Base-by-base conservation (phyloP, 331 rosid genomes). In the Pyrus hybrid region DNA sequence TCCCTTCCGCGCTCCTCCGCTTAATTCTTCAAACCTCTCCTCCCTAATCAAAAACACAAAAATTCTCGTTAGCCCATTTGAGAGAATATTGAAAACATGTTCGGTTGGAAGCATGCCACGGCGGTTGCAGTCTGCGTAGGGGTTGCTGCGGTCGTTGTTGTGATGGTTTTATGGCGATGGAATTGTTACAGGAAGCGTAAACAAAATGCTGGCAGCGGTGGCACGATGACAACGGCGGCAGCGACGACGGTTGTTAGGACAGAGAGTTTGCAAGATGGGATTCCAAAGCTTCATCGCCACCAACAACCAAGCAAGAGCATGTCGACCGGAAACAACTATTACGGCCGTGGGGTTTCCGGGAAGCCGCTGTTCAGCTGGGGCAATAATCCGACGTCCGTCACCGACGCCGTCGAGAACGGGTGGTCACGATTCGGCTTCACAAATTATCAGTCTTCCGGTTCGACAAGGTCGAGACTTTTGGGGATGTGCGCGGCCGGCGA, bases 351-450 rank as follows among this genome's bases (percentile, higher is more conserved):
- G 35, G 64, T 79, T 68, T 86, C 91, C 1, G 90, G 77, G 67
- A 89, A 78, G n/a, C 63, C 76, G 33, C 63, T 90, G 62, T 95
- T 95, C 79, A 89, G 75, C 54, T 95, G 99, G 99, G 76, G 68
- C 9, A 93, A 95, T 63, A 87, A 90, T 70, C 99, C 97, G 5
- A 83, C 91, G 9, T 83, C 88, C 35, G 84, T 95, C 8, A 79
- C 85, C 11, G 99, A 94, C 63, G 96, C 97, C 9, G 97, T 92
- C 22, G 97, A 95, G 77, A 89, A 95, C 18, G 99, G 99, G 5
- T 95, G 97, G 99, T 88, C 99, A 3, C 80, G 93, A 79, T 95
- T 95, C 66, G 92, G 89, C 71, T 95, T 95, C 86, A 76, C 86
- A 2, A 84, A 58, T 7, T 84, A 76, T 82, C 76, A n/a, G 80